Base-by-base conservation (phyloP, 2,329 filamentous ascomycete species). In the Thermochaetoides dissita region DNA sequence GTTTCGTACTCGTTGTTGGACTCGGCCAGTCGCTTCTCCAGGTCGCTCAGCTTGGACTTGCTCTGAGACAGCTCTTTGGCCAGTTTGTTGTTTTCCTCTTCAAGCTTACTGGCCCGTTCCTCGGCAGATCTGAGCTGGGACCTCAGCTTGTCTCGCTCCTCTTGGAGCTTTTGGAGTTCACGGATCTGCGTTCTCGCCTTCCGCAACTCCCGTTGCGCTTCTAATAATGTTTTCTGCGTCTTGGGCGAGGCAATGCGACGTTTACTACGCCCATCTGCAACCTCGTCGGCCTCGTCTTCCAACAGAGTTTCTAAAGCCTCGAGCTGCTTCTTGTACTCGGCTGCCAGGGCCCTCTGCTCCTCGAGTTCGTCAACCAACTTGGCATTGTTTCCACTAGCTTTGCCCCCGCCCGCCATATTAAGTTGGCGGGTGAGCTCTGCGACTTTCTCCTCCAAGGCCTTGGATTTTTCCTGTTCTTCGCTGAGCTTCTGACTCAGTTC, bases 381-480 rank as follows among this genome's bases (percentile, higher is more conserved):
- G 8, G 68, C 63, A n/a, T 68, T 65, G 30, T 63, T 59, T 10
- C 65, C 65, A 56, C 56, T 1, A 61, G 56, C 0, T 63, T 55
- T 44, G 81, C 69, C 46, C 10, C 10, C 4, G 7, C 34, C 34
- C 3, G 34, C n/a, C 17, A 24, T 24, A 24, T 24, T 24, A 24
- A 24, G 17, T 24, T 78, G 70, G 6, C 69, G 65, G 41, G 77
- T 72, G 45, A 84, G 64, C 42, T 80, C 69, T 2, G 71, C 65
- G 40, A 80, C 69, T 52, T 68, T 71, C 45, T 68, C 65, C 56
- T 87, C 81, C 64, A 85, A 76, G 41, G 67, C 61, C 30, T 68
- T 63, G 28, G 81, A 75, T 54, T 73, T 81, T 47, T 72, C 68
- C 49, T 80, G 77, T 55, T 86, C 81, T 45, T 81, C 74, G 46